These are phyloP conservation scores for Syzygium jambos DNA, from an alignment of 345 rosid species.

Conservation along the genomic window DNA sequence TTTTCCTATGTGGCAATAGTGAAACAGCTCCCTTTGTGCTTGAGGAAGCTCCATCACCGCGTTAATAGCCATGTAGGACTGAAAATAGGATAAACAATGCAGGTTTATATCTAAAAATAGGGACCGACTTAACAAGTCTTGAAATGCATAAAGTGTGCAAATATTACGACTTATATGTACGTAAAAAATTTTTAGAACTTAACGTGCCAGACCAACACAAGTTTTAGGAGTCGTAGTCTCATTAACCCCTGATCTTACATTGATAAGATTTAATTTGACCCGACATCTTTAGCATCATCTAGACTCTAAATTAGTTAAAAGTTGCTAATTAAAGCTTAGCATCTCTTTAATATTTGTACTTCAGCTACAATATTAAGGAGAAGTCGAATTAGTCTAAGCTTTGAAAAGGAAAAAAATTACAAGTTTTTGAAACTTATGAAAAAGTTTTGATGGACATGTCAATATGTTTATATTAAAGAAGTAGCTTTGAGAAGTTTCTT, in stretches of 20 bases:
- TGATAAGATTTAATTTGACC: background rate
- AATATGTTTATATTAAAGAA: background rate
- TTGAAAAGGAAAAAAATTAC: accelerated
- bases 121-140: background rate
- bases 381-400: background rate
- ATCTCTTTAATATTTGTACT: accelerated
- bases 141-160: accelerated
- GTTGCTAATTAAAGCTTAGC: background rate
- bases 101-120: too few species aligned
- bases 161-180: too few species aligned
- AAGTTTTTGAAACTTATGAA: background rate
- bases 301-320: background rate
- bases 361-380: background rate
- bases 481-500: background rate
- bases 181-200: background rate
- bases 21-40: too few species aligned
- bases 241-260: accelerated
- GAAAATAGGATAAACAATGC: too few species aligned
- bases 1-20: too few species aligned
- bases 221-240: accelerated
- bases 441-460: accelerated
- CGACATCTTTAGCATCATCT: accelerated
- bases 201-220: accelerated
- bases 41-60: too few species aligned
- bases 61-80: too few species aligned